Percentiles rank a stretch among this genome's conserved stretches.
Conservation (phyloP, 768 basidiomycete genomes). For the Steccherinum ochraceum region DNA sequence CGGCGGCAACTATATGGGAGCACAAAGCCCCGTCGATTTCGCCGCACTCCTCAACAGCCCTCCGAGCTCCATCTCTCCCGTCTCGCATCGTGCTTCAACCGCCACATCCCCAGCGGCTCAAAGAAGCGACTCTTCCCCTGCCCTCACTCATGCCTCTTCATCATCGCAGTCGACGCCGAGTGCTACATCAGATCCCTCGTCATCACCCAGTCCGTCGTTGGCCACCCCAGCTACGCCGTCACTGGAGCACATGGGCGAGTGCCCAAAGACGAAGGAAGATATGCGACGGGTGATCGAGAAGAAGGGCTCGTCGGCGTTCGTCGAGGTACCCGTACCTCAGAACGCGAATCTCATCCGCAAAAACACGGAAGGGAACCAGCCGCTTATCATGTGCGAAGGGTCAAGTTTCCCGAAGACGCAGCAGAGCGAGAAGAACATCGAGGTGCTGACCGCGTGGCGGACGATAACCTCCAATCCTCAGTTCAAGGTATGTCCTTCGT, state of each 20-base stretch:
- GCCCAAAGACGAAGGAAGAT: constrained; percentile 53
- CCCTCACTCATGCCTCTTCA: constrained; percentile 5
- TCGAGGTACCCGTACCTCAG: constrained; percentile 19
- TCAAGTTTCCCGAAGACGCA: constrained; percentile 63
- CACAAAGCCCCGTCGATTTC: constrained; percentile 28
- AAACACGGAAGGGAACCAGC: constrained; percentile 35
- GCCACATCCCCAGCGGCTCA: constrained; percentile 15
- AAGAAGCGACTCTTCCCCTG: constrained; percentile 11
- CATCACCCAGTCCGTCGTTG: neutral
- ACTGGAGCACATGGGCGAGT: constrained; percentile 19
- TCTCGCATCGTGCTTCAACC: constrained; percentile 38
- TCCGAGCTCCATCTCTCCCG: constrained; percentile 42
- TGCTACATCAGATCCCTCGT: neutral
- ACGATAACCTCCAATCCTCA: constrained; percentile 68
- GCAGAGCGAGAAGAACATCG: constrained; percentile 67
- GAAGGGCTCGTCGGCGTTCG: constrained; percentile 60
- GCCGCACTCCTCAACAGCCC: constrained; percentile 26
- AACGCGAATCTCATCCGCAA: constrained; percentile 21
- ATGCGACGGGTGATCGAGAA: constrained; percentile 41
- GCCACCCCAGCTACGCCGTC: neutral
- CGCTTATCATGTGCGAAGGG: constrained; percentile 61
- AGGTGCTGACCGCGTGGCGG: constrained; percentile 75
- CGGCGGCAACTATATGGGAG: constrained; percentile 31
- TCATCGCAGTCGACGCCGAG: neutral
- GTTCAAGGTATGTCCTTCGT: constrained; percentile 54